Percentiles rank a stretch among this genome's conserved stretches.
These are phyloP conservation scores for Neonectria punicea DNA, from an alignment of 2,329 filamentous ascomycete genomes.

Conservation along the genomic window DNA sequence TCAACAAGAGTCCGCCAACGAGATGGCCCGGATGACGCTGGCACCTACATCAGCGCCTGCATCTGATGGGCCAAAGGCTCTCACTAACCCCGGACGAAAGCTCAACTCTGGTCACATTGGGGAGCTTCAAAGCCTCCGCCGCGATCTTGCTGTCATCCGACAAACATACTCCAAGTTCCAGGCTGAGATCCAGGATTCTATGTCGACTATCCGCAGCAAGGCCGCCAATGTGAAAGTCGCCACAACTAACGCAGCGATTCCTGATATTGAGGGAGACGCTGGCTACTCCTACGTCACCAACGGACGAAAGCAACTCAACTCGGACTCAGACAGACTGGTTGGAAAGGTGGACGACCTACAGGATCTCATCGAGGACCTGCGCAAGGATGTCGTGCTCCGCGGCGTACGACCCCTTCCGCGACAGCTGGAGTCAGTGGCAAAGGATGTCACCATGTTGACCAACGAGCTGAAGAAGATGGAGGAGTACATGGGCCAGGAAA, in stretches of 20 bases:
- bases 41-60: slow-evolving; percentile 56
- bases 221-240: slow-evolving; percentile 82
- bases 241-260: slow-evolving; percentile 76
- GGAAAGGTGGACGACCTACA: slow-evolving; percentile 96
- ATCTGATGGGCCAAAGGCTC: slow-evolving; percentile 53
- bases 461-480: slow-evolving; percentile 95
- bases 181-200: slow-evolving; percentile 86
- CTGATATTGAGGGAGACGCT: slow-evolving; percentile 78
- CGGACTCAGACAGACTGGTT: slow-evolving; percentile 91
- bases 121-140: slow-evolving; percentile 84
- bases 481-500: slow-evolving; percentile 90
- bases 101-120: slow-evolving; percentile 71
- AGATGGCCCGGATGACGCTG: slow-evolving; percentile 74
- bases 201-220: slow-evolving; percentile 84
- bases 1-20: slow-evolving; percentile 88
- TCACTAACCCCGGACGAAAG: slow-evolving; percentile 52
- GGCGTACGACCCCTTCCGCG: slow-evolving; percentile 91
- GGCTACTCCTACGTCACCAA: slow-evolving; percentile 86
- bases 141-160: slow-evolving; percentile 89
- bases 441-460: slow-evolving; percentile 83
- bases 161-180: slow-evolving; percentile 95
- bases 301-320: slow-evolving; percentile 86
- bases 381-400: slow-evolving; percentile 94
- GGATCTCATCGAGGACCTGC: slow-evolving; percentile 93
- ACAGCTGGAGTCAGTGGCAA: slow-evolving; percentile 88